These are phyloP conservation scores for Crithidia sp. DNA, from an alignment of 208 protist species.

Conservation along the genomic window DNA sequence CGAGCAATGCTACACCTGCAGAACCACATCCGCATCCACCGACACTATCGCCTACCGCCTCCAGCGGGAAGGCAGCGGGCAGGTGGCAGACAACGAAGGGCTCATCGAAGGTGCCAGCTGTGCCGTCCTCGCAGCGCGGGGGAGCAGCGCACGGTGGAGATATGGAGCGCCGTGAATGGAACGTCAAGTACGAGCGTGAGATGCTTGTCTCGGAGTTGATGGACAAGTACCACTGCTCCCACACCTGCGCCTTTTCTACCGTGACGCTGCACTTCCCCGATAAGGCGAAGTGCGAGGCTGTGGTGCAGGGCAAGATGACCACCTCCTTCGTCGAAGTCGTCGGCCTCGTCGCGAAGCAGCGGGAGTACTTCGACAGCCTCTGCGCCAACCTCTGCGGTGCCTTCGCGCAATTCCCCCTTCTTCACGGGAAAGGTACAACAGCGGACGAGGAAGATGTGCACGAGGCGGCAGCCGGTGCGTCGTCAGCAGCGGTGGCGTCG, in stretches of 20 bases:
- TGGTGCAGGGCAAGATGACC: conserved; percentile 39
- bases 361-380: conserved; percentile 35
- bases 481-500: not conserved
- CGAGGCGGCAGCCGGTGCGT: conserved; percentile 23
- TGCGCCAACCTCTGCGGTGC: conserved; percentile 17
- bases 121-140: too few relatives aligned
- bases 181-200: not conserved
- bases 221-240: conserved; percentile 32
- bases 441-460: conserved; percentile 3
- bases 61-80: too few relatives aligned
- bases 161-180: not conserved
- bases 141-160: too few relatives aligned
- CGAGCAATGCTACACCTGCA: not conserved
- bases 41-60: not conserved
- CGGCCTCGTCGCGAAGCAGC: conserved; percentile 48
- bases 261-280: conserved; percentile 38
- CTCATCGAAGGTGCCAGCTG: too few relatives aligned
- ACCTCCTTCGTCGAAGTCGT: conserved; percentile 51
- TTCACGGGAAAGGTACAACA: conserved; percentile 22
- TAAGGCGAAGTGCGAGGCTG: conserved; percentile 16
- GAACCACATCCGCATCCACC: not conserved
- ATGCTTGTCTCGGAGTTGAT: conserved; percentile 6
- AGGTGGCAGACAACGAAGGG: too few relatives aligned
- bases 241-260: conserved; percentile 29
- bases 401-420: conserved; percentile 36